Base-by-base conservation (phyloP, 441 rosid genomes). In the Gossypium aridum region DNA sequence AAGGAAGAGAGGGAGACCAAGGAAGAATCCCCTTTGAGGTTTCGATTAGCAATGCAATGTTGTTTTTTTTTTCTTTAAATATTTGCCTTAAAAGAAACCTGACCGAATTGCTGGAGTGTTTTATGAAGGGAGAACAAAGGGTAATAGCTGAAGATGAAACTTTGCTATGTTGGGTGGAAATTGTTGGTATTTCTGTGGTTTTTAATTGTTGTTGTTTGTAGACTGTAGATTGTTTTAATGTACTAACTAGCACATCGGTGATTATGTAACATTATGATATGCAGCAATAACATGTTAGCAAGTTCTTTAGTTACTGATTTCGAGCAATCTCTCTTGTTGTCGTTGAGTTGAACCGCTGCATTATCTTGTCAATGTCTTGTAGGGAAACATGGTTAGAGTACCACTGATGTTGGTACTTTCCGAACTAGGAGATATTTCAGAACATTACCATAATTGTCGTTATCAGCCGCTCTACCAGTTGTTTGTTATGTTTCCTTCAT, bases 1-100 rank as follows among this genome's bases (percentile, higher is more conserved):
- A 23, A 89, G 25, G 86, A 94, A 87, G 87, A 88, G 98, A 79
- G 60, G 97, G 65, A 85, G 98, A 79, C 94, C 97, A 0, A 81
- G 89, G 85, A 92, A 94, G 76, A 78, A 83, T 80, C 84, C 86
- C 0, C 20, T 57, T 34, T 53, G 64, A 74, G 53, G 28, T 23
- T 65, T 55, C 20, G 28, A 22, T 61, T 17, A 60, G 69, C 47
- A 26, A 28, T 23, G 56, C 8, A 73, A n/a, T 69, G 17, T 26
- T 3, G 60, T 47, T n/a, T 74, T 1, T 26, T 1, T 59, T 26
- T 20, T 76, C 7, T 31, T 31, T 31, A 31, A 54, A 77, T 56
- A 31, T 55, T 20, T 26, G 62, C 7, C 1, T 47, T 34, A 64
- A 25, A 49, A 26, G n/a, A 43, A 69, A 26, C 60, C 47, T 69